phyloP scores from a whole-genome alignment of 805 yeast species.

The Suhomyces pyralidae region DNA sequence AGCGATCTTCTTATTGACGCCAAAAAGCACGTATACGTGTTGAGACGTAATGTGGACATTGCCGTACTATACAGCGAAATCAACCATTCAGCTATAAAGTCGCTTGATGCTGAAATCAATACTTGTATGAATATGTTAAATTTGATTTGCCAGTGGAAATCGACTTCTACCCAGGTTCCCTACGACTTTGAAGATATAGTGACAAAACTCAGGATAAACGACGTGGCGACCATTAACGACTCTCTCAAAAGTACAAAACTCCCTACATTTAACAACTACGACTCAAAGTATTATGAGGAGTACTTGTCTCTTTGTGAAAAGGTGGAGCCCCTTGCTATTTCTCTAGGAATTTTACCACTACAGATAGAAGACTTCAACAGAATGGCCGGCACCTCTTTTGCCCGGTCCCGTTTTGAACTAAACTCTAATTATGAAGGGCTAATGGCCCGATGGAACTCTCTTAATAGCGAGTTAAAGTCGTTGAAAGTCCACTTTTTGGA shows the following conservation, averaged over 20 bases:
- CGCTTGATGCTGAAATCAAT: slow-evolving; percentile 25
- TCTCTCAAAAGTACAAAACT: slow-evolving; percentile 19
- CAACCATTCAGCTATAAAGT: slow-evolving; percentile 19
- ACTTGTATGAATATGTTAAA: slow-evolving; percentile 17
- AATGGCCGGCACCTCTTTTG: slow-evolving; percentile 16
- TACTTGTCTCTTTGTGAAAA: slow-evolving; percentile 41
- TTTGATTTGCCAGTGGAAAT: not conserved
- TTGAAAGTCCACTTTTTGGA: slow-evolving; percentile 50
- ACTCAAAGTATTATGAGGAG: slow-evolving; percentile 37
- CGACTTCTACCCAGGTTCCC: slow-evolving; percentile 14
- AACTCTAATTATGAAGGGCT: slow-evolving; percentile 5
- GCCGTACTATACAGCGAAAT: slow-evolving; percentile 28
- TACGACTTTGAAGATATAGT: slow-evolving; percentile 19
- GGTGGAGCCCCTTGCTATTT: slow-evolving; percentile 50
- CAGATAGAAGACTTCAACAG: slow-evolving; percentile 44
- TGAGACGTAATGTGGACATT: slow-evolving; percentile 25
- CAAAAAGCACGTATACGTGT: slow-evolving; percentile 16
- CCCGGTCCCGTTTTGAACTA: slow-evolving; percentile 4
- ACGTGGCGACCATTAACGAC: slow-evolving; percentile 8
- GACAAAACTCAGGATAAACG: slow-evolving; percentile 22
- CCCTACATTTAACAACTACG: slow-evolving; percentile 31
- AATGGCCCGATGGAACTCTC: slow-evolving; percentile 35
- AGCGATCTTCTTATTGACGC: slow-evolving; percentile 26
- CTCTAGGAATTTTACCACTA: slow-evolving; percentile 50
- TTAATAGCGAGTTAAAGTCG: slow-evolving; percentile 38